phyloP scores from a whole-genome alignment of 2,329 filamentous ascomycete species.

The Elsinoe necatrix region DNA sequence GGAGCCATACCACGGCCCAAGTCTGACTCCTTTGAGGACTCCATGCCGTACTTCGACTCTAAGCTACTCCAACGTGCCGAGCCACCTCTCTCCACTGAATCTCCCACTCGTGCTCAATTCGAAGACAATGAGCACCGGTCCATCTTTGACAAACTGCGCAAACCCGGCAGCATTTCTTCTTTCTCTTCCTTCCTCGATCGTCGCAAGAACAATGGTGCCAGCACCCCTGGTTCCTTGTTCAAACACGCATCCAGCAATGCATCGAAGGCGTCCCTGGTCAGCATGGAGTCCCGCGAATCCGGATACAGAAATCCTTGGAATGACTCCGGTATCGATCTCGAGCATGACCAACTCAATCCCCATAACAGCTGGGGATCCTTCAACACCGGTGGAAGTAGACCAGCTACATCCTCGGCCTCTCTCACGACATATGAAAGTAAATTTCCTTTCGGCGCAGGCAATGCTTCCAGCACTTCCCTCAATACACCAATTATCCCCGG shows the following conservation, averaged over 20 bases:
- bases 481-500: slow-evolving; percentile 33
- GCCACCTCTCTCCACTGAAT: slow-evolving; percentile 67
- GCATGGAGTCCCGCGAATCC: slow-evolving; percentile 89
- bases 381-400: slow-evolving; percentile 54
- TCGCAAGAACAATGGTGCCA: slow-evolving; percentile 86
- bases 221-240: slow-evolving; percentile 66
- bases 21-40: slow-evolving; percentile 97
- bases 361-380: slow-evolving; percentile 38
- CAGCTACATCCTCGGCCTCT: slow-evolving; percentile 56
- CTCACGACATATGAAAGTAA: slow-evolving; percentile 53
- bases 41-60: slow-evolving; percentile 91
- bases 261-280: slow-evolving; percentile 91
- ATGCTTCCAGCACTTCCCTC: slow-evolving; percentile 32
- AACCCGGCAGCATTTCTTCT: slow-evolving; percentile 88
- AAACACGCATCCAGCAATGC: slow-evolving; percentile 78
- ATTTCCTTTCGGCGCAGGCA: slow-evolving; percentile 51
- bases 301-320: slow-evolving; percentile 92
- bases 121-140: slow-evolving; percentile 76
- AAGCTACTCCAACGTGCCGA: slow-evolving; percentile 92
- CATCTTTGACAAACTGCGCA: slow-evolving; percentile 85
- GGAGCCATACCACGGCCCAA: slow-evolving; percentile 96
- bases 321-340: slow-evolving; percentile 91
- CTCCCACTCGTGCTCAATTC: slow-evolving; percentile 77
- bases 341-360: slow-evolving; percentile 55
- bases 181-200: slow-evolving; percentile 94